A percentile compares a stretch with the other conserved stretches of the same genome.
Conservation (phyloP, 345 rosid species). For the Lepidium africanum region DNA sequence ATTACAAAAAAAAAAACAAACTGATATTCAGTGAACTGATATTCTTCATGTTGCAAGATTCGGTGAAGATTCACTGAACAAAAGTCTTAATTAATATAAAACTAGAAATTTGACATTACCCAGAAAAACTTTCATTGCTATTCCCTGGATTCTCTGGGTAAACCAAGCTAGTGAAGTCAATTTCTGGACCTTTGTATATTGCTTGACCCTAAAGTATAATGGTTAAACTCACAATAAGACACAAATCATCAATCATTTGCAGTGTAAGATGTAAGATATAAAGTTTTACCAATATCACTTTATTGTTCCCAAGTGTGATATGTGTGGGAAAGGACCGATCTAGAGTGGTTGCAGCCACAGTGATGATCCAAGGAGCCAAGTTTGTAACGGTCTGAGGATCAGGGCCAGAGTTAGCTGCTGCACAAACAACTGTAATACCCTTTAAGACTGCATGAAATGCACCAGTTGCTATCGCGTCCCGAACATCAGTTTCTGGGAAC, state of each 20-base stretch:
- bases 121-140: slow-evolving; percentile 8
- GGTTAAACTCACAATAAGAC: not conserved
- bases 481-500: slow-evolving; percentile 27
- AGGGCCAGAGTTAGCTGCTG: slow-evolving; percentile 33
- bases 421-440: slow-evolving; percentile 36
- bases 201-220: slow-evolving; percentile 26
- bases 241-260: not conserved
- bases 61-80: not conserved
- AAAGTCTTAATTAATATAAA: not conserved
- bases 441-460: slow-evolving; percentile 39
- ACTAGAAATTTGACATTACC: slow-evolving; percentile 1
- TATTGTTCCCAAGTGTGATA: slow-evolving; percentile 31
- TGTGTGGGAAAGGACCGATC: slow-evolving; percentile 43
- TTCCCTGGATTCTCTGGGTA: slow-evolving; percentile 31
- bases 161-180: slow-evolving; percentile 25
- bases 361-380: slow-evolving; percentile 43
- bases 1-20: not conserved
- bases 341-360: slow-evolving; percentile 42
- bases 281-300: slow-evolving; percentile 23
- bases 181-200: slow-evolving; percentile 26
- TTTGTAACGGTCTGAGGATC: slow-evolving; percentile 36
- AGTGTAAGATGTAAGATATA: not conserved
- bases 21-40: not conserved
- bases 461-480: slow-evolving; percentile 32
- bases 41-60: not conserved